Evolutionary conservation across 2,329 filamentous ascomycete genomes (phyloP), one percentile per base, ranked within the genome.

Genomic region (Talaromyces amestolkiae): DNA sequence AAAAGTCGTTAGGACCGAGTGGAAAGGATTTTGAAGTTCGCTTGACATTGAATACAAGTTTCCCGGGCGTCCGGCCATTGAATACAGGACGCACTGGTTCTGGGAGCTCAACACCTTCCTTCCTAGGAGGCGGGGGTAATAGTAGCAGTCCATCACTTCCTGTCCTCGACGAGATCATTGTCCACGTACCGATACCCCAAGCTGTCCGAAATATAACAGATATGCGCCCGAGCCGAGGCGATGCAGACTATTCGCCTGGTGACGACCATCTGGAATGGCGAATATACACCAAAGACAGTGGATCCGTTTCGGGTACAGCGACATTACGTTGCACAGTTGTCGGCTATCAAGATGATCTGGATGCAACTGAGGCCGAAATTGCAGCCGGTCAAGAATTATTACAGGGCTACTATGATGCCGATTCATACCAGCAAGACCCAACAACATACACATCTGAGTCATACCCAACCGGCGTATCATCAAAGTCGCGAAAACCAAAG

Each of bases 21-120:
- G 93, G 91, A 1, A 86, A 89, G 6, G 95, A 98, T 64, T 98
- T 99, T 72, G 93, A 98, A 76, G 91, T 97, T 58, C 86, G 91
- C 60, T 77, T 97, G 27, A 86, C 88, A 66, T 84, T 92, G 47
- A 89, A 88, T 72, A 90, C 85, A 72, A 83, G 89, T 33, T 89
- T 91, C 67, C 82, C 84, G 0, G 81, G 83, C 31, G 79, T 81
- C 67, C 70, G 67, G 74, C 82, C 68, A 78, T 82, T 72, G 15
- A 67, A 64, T n/a, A 70, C 66, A 19, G 66, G 72, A 31, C 72
- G 75, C 19, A 58, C 78, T 77, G 66, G 80, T 31, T 83, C 83
- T 49, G 82, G 83, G 11, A 77, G 79, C 45, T 80, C 78, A 15
- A 81, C 78, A 5, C 79, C 80, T 4, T 83, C 83, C 22, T 85